Evolutionary conservation across 768 basidiomycete species (phyloP), one percentile per base, ranked within the genome.

Genomic region (Lentinula sp.): DNA sequence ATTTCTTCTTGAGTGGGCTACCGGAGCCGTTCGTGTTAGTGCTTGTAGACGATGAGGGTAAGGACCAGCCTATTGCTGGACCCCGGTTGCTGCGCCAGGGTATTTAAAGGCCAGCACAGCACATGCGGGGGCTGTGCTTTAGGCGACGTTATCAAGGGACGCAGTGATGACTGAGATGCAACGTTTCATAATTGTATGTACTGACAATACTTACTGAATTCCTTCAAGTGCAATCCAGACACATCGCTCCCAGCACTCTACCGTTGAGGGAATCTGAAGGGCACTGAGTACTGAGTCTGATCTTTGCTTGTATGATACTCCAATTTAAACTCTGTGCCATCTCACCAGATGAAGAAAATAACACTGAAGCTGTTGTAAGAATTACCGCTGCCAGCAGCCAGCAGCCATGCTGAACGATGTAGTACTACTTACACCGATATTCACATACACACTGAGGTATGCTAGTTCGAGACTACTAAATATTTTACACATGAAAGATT

Each of bases 41-140:
- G 40, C 42, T 42, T 56, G 43, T n/a, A 52, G 53, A 62, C n/a
- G 48, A 43, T 43, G 43, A 23, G 52, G 69, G 72, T 70, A 66
- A 80, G 79, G 78, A 71, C 78, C 78, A 79, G 79, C 78, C 57
- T 59, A 49, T 48, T 50, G 10, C 45, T 10, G 9, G 15, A 18
- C 42, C 28, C 15, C 11, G 76, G 77, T 76, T 76, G 71, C 60
- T 64, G 61, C 60, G 57, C 37, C 42, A 46, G 54, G 60, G 66
- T 70, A 68, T 77, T 75, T 77, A 75, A 76, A 71, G 31, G 34
- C 45, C 31, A 35, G 42, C 51, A 48, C 13, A 32, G 60, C 52
- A 34, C 50, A 15, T n/a, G 9, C 4, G 39, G 39, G 28, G 55
- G 55, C 55, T 56, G 55, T 56, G 55, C 28, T 40, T 43, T 45